Percentiles rank a stretch among this genome's conserved stretches.
These are phyloP conservation scores for Rhizopogon vinicolor DNA, from an alignment of 768 basidiomycete genomes.

Conservation along the genomic window DNA sequence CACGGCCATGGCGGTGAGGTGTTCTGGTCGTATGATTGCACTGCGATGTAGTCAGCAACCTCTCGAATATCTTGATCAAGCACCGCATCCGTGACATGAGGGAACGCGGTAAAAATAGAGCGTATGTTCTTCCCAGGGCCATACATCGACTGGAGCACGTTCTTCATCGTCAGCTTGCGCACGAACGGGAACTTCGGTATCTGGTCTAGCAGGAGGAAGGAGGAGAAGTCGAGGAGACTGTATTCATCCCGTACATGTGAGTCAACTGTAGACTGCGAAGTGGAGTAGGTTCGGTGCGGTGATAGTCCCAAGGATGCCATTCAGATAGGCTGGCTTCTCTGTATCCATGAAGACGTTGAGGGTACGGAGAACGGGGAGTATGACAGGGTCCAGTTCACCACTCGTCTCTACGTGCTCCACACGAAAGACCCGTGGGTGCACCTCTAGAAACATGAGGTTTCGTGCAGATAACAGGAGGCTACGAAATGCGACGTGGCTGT, in stretches of 20 bases:
- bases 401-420: background rate
- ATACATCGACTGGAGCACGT: background rate
- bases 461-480: background rate
- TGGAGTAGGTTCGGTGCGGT: background rate
- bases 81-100: background rate
- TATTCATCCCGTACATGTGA: background rate
- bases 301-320: background rate
- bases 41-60: background rate
- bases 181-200: background rate
- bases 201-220: background rate
- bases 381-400: background rate
- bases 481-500: background rate
- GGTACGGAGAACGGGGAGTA: background rate
- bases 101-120: background rate
- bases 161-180: background rate
- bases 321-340: background rate
- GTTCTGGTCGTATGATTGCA: background rate
- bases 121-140: background rate
- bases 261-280: background rate
- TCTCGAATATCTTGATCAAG: background rate
- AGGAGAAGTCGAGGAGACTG: background rate
- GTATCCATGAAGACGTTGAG: background rate
- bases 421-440: background rate
- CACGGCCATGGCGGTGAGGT: background rate
- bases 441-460: background rate